phyloP scores from a whole-genome alignment of 306 rosid genomes.

The Inga laurina region DNA sequence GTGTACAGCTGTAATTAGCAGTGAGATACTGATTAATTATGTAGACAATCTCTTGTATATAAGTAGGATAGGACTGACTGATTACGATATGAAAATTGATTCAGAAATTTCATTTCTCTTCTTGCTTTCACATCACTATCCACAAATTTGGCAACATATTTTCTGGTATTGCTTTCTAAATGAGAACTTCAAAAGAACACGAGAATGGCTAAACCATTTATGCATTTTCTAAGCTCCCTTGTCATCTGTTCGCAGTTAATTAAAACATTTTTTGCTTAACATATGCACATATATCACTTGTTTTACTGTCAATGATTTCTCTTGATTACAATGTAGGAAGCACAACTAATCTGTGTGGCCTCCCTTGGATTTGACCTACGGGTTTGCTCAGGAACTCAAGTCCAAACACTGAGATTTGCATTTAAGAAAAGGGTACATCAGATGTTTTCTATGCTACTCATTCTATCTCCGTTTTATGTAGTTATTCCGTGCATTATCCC shows the following conservation, averaged over 20 bases:
- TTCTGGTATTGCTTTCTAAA: conserved; percentile 6
- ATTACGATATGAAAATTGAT: too few relatives aligned
- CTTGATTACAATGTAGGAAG: conserved; percentile 68
- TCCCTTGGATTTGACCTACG: conserved; percentile 90
- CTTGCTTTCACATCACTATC: too few relatives aligned
- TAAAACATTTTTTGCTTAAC: not conserved
- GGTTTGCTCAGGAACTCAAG: conserved; percentile 91
- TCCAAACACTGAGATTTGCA: conserved; percentile 80
- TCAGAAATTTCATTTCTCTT: too few relatives aligned
- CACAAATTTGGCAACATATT: conserved; percentile 9
- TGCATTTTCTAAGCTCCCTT: conserved; percentile 17
- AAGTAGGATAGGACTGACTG: too few relatives aligned
- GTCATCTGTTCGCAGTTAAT: not conserved
- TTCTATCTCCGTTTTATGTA: not conserved
- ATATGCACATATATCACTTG: conserved; percentile 8
- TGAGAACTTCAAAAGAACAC: not conserved
- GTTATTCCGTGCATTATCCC: conserved; percentile 16
- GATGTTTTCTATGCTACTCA: conserved; percentile 19
- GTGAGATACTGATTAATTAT: too few relatives aligned
- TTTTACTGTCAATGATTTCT: conserved; percentile 22
- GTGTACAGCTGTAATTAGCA: too few relatives aligned
- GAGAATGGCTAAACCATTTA: conserved; percentile 18
- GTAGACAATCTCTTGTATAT: too few relatives aligned
- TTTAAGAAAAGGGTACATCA: conserved; percentile 67
- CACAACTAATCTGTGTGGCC: conserved; percentile 67